These are phyloP conservation scores for Arabis hirsuta DNA, from an alignment of 345 rosid species.

Conservation along the genomic window DNA sequence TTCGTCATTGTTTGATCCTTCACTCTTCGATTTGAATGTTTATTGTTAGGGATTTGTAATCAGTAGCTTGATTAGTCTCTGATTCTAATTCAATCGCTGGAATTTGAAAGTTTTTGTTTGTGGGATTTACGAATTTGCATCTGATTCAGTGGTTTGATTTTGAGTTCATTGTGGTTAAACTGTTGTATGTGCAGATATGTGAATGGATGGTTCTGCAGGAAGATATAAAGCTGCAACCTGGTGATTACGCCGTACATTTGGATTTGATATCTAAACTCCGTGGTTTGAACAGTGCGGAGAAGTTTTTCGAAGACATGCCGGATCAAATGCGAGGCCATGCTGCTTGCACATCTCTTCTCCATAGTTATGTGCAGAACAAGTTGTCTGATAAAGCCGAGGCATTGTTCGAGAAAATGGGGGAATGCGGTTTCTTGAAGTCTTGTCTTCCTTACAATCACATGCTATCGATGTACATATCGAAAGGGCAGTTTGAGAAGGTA, in stretches of 20 bases:
- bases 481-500: conserved; percentile 61
- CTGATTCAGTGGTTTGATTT: conserved; percentile 11
- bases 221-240: conserved; percentile 73
- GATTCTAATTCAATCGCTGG: not conserved
- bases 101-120: not conserved
- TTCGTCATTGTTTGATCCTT: conserved; percentile 26
- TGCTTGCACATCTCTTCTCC: conserved; percentile 84
- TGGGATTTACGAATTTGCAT: not conserved
- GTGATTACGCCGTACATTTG: conserved; percentile 90
- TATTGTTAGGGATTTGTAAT: not conserved
- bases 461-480: conserved; percentile 66
- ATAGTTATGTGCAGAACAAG: conserved; percentile 67
- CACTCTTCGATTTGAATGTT: not conserved
- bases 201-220: conserved; percentile 88
- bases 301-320: conserved; percentile 88
- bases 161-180: conserved; percentile 18
- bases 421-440: conserved; percentile 64
- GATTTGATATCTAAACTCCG: conserved; percentile 84
- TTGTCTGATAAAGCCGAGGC: conserved; percentile 70
- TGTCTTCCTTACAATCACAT: conserved; percentile 82
- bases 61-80: not conserved
- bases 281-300: conserved; percentile 82
- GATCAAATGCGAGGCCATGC: conserved; percentile 64
- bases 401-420: conserved; percentile 75
- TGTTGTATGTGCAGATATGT: conserved; percentile 58